Base-by-base conservation (phyloP, 164 flowering plant species). In the Houttuynia cordata region DNA sequence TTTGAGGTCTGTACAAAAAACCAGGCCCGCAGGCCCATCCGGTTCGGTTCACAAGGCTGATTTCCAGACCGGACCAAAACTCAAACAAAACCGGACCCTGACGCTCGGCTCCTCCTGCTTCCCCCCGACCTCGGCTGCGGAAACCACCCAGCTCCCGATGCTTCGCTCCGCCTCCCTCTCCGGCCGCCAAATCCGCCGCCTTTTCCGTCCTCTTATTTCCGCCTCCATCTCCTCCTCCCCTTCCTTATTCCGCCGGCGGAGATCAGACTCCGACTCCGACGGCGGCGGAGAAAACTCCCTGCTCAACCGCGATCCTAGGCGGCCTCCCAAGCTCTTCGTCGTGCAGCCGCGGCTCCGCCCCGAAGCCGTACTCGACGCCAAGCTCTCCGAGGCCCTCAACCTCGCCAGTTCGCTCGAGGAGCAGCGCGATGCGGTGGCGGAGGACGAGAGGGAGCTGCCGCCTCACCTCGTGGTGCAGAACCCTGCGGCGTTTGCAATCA, bases 361-460 rank as follows among this genome's bases (percentile, higher is more conserved):
- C 1, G 81, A 76, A 10, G 53, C 75, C 37, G 64, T 65, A 54
- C 63, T 89, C 70, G 73, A 76, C 56, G 68, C 82, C 4, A 89
- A 87, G 82, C 87, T 92, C 24, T 75, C 74, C 53, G 98, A 92
- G 64, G 96, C 98, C 23, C 71, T 87, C 60, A 85, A 84, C 73
- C 83, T 92, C 12, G 98, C 97, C 15, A 83, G 83, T 61, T 92
- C 98, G 0, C 86, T 92, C 10, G 97, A 86, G 59, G 90, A 84
- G 53, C 90, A 80, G 71, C 70, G 99, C 40, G 87, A 87, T 73
- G 87, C 81, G 1, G 70, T 53, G 30, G 68, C 81, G 45, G 70
- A 68, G 45, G 70, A 68, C 20, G 74, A 74, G 4, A 82, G 76
- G 57, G 74, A 65, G 47, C n/a, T 70, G 75, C 99, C 96, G 15